phyloP scores from a whole-genome alignment of 768 basidiomycete species.

The Postia placenta region DNA sequence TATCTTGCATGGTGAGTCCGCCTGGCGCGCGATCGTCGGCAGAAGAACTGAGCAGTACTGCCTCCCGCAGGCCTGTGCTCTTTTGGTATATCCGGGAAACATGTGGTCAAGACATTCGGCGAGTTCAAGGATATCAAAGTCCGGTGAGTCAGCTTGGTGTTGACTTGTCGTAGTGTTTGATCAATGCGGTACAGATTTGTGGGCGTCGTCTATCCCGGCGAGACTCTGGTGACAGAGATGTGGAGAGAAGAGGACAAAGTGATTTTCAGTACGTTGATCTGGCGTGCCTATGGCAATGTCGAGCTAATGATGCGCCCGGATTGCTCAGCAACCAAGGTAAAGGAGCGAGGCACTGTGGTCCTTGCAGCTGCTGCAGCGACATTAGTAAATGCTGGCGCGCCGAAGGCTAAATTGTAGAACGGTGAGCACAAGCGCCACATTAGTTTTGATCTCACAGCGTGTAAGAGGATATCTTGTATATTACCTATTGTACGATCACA shows the following conservation, averaged over 20 bases:
- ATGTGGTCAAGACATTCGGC: slow-evolving; percentile 84
- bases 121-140: slow-evolving; percentile 92
- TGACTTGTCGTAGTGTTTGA: not conserved
- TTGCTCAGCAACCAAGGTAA: slow-evolving; percentile 72
- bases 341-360: slow-evolving; percentile 71
- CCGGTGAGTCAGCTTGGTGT: slow-evolving; percentile 43
- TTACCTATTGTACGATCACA: too few species aligned
- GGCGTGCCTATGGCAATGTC: not conserved
- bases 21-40: not conserved
- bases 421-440: too few species aligned
- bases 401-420: slow-evolving; percentile 57
- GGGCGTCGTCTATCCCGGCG: slow-evolving; percentile 90
- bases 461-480: not conserved
- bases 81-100: slow-evolving; percentile 91
- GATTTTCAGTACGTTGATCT: slow-evolving; percentile 72
- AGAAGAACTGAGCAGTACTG: not conserved
- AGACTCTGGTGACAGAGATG: slow-evolving; percentile 94
- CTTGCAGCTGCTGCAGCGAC: slow-evolving; percentile 83
- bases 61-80: slow-evolving; percentile 61
- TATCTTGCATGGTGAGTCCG: slow-evolving; percentile 58
- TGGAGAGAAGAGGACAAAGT: slow-evolving; percentile 94
- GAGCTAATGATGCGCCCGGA: not conserved
- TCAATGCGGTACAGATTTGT: slow-evolving; percentile 53
- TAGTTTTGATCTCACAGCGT: not conserved
- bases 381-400: slow-evolving; percentile 33